Evolutionary conservation across 2,329 filamentous ascomycete species (phyloP), one percentile per base, ranked within the genome.

Genomic region (Aspergillus pseudoglaucus): DNA sequence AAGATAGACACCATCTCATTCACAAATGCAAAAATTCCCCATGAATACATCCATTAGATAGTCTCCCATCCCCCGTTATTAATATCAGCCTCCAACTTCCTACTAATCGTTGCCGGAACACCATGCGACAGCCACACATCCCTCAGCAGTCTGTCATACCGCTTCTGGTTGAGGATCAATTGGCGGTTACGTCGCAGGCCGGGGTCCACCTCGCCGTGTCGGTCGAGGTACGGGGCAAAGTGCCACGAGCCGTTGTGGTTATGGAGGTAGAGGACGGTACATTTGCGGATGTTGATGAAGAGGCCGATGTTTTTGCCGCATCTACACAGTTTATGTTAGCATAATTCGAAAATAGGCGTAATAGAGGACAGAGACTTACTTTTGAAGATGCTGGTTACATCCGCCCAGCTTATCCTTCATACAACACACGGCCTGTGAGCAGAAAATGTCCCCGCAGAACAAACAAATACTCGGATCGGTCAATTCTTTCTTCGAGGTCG

Each of bases 11-110:
- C 10, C 25, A 30, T 30, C 10, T 17, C 33, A 35, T n/a, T 15
- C 33, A 35, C 7, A 35, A 35, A 35, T n/a, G 15, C 15, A 15
- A 6, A 35, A 35, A 35, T 35, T n/a, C 33, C 14, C 33, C 14
- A 35, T 35, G 9, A 6, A 17, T 35, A 15, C n/a, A 35, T 6
- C 12, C 3, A 37, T 45, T 59, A 72, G 17, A 72, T 66, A 48
- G 66, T 96, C 73, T 98, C 93, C 93, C 93, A 98, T 0, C 93
- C 93, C 0, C 93, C 93, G 59, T 89, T 96, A 64, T 98, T 98
- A 40, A 96, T 89, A 67, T 98, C 93, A 12, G 88, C 86, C 74
- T 98, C 93, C 56, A 98, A 70, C 69, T 89, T 91, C 56, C 93
- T 79, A 55, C 87, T 88, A 64, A 98, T 95, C 42, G 89, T 83